Conservation (phyloP, 116 monocot species). For the Zostera marina region DNA sequence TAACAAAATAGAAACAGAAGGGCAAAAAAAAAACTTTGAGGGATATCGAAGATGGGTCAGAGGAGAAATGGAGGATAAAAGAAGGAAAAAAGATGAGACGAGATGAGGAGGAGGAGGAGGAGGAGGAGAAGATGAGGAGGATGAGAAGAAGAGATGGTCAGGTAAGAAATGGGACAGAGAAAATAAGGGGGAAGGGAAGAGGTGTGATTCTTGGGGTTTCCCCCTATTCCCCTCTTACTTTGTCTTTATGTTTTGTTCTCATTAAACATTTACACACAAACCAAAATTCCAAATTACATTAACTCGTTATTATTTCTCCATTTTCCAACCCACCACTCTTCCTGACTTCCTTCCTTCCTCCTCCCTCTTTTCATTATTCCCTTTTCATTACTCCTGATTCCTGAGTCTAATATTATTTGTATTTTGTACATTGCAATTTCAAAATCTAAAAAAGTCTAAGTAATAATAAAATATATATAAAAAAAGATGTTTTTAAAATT, state of each 20-base stretch:
- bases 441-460: too few species aligned
- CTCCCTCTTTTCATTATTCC: too few species aligned
- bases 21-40: neutral
- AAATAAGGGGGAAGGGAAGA: neutral
- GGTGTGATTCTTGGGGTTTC: slow-evolving; percentile 6
- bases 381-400: too few species aligned
- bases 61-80: neutral
- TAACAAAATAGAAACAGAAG: neutral
- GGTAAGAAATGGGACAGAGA: neutral
- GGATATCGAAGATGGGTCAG: neutral
- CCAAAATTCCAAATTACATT: neutral
- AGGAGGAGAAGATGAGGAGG: neutral
- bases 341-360: too few species aligned
- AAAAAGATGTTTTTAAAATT: too few species aligned
- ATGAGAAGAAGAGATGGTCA: neutral
- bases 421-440: too few species aligned
- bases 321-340: neutral
- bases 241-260: neutral
- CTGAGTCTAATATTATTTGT: too few species aligned
- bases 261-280: neutral
- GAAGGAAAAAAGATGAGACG: neutral
- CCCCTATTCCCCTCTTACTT: neutral
- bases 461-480: too few species aligned
- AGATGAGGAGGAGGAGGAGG: neutral
- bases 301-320: neutral